Evolutionary conservation across 1,284 basidiomycete genomes (phyloP).

Genomic region (Malassezia psittaci): DNA sequence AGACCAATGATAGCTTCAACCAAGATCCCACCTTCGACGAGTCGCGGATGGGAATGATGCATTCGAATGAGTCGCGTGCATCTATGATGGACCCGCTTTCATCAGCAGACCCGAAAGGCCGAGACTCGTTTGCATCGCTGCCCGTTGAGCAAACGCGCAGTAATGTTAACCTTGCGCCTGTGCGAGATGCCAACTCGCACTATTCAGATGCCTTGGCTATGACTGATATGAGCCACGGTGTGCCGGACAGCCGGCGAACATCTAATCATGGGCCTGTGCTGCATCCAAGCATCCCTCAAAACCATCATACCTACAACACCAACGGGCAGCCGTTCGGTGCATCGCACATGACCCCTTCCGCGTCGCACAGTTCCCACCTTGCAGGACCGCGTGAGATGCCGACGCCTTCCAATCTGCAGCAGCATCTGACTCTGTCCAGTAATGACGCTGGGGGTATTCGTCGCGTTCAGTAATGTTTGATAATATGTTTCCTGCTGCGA

Average conservation of each 20-base stretch:
- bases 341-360: background rate
- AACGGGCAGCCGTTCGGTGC: background rate
- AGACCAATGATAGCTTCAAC: background rate
- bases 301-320: background rate
- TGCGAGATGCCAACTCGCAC: no score
- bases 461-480: background rate
- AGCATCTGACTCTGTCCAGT: constrained; percentile 5
- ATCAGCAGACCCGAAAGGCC: background rate
- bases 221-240: no score
- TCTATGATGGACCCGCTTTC: background rate
- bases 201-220: no score
- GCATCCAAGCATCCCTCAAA: background rate
- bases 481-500: background rate
- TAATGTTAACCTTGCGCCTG: no score
- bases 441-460: background rate
- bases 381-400: constrained; percentile 13
- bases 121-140: background rate
- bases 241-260: no score
- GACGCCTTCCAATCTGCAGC: constrained; percentile 12
- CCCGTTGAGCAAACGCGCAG: background rate
- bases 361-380: background rate
- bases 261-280: background rate
- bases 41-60: constrained; percentile 2
- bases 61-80: background rate
- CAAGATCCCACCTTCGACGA: background rate